Evolutionary conservation across 129 eudicot genomes (phyloP), one percentile per base, ranked within the genome.

Genomic region (Flaveria sonorensis): DNA sequence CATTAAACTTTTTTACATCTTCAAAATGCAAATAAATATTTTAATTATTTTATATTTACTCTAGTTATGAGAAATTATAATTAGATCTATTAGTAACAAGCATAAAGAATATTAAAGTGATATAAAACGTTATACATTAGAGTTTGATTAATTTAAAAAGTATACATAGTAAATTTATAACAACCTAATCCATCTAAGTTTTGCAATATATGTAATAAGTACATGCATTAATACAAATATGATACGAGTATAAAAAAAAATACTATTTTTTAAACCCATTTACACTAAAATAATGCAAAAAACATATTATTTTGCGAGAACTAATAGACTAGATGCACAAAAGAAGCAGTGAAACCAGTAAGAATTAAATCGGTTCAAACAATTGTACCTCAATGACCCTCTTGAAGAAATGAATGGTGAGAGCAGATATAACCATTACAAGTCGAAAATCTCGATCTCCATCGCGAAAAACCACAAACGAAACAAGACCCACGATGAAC

Each of bases 331-430:
- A 77, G 67, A 66, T 77, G 74, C 81, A 36, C 73, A 66, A 66
- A 77, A 65, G 43, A 76, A 66, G 81, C 56, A 77, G 26, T 53
- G 30, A 53, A 52, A 77, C 8, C 39, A 77, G 67, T 39, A 7
- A 21, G 28, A 43, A 15, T 7, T 1, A 16, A 64, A 50, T 30
- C 46, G 18, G 82, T 71, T 68, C 68, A 12, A 76, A 70, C 21
- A 18, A 11, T 1, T 21, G 78, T 67, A 90, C 92, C 96, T 90
- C 96, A 10, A 87, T 53, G 20, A 82, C 83, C 79, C 92, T 85
- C 70, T 90, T 90, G 53, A 86, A 51, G 83, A 88, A 90, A 84
- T 90, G 96, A 53, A 80, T 39, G 6, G 86, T 72, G 18, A 90
- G 74, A 40, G 92, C 88, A 14, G 80, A 73, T 36, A 83, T 51